Base-by-base conservation (phyloP, 495 filamentous ascomycete species). In the Podospora tetraspora region DNA sequence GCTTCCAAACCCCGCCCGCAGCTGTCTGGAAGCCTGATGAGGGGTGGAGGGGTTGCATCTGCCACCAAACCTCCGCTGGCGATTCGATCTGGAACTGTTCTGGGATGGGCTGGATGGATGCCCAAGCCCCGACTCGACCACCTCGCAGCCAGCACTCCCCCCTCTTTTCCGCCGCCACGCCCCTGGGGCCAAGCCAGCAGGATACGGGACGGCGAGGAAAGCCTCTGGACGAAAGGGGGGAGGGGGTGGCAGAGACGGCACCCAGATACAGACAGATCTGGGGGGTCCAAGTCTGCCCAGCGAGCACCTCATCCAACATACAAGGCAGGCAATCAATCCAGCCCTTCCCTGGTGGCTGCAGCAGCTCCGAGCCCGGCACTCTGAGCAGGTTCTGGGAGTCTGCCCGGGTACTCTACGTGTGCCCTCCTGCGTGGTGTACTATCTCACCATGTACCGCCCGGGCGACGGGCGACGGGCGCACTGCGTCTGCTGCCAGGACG, bases 11-110 rank as follows among this genome's bases (percentile, higher is more conserved):
- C 72, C 75, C 73, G 72, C 74, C 64, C 60, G 22, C 64, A 59
- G 64, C 67, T 64, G 73, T 74, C 69, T 74, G 66, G 74, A 67
- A 74, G 68, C 73, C 73, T 71, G 71, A 71, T 68, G 65, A 63
- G 67, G 61, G 37, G 65, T 34, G 63, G 59, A 21, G 56, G 68
- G 56, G 56, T 62, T 58, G 16, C 60, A 27, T 25, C 61, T 69
- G 68, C 63, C 67, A 63, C 60, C 43, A 52, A 52, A 52, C 32
- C 65, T 66, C 64, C 32, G 63, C 61, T 67, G 34, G 23, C 43
- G 59, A 57, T 29, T 66, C 29, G 63, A 43, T 30, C 66, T 68
- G 71, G 73, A 69, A 73, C 73, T 69, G 71, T 71, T 73, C 63
- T 73, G 61, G 62, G 16, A 43, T 30, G 61, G 59, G 37, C 25